Conservation (phyloP, 805 yeast species). For the Pichia gijzeniarum region DNA sequence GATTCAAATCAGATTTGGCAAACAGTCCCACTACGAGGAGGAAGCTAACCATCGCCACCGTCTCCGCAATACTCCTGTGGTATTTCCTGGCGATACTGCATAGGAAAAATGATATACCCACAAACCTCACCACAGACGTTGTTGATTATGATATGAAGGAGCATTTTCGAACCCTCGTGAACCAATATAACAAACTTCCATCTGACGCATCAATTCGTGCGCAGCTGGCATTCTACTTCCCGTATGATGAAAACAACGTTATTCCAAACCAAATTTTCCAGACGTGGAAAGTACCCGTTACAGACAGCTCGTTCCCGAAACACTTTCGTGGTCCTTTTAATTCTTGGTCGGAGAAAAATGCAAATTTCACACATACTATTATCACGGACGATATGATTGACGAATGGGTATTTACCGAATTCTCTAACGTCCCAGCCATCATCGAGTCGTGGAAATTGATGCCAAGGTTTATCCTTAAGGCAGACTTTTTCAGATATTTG, state of each 20-base stretch:
- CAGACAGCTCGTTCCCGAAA: conserved; percentile 52
- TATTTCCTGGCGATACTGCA: neutral
- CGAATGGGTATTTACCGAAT: conserved; percentile 49
- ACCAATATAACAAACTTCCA: conserved; percentile 16
- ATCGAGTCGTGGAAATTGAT: conserved; percentile 63
- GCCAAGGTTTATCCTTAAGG: conserved; percentile 80
- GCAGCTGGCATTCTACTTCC: conserved; percentile 64
- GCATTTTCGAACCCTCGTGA: conserved; percentile 1
- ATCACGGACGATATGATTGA: conserved; percentile 59
- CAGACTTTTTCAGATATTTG: conserved; percentile 89
- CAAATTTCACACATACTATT: conserved; percentile 62
- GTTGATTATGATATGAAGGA: conserved; percentile 5
- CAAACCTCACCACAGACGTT: neutral
- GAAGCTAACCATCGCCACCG: neutral
- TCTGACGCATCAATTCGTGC: conserved; percentile 34
- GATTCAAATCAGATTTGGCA: neutral
- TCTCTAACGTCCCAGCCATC: conserved; percentile 68
- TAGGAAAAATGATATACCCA: neutral
- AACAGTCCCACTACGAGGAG: neutral
- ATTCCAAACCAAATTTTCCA: conserved; percentile 89
- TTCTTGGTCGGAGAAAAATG: conserved; percentile 60
- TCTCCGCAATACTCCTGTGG: neutral
- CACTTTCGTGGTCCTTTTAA: conserved; percentile 42
- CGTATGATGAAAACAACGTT: conserved; percentile 58
- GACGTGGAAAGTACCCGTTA: conserved; percentile 74